phyloP scores from a whole-genome alignment of 83 land plant species.

The Isoetes engelmannii region DNA sequence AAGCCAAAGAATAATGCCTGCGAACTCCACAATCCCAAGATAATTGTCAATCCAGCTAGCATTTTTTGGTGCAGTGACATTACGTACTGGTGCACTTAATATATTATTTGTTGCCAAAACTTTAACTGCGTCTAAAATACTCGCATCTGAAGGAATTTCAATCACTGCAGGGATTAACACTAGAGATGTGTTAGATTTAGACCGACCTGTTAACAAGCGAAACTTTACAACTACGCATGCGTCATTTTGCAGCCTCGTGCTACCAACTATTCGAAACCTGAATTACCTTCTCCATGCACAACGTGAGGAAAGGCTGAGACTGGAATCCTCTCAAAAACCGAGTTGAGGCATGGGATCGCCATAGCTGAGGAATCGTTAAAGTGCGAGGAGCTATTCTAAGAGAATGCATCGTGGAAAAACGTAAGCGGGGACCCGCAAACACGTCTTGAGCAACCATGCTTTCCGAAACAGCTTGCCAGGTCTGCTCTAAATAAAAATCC shows the following conservation, averaged over 20 bases:
- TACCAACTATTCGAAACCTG: too few relatives aligned
- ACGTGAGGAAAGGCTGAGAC: slow-evolving; percentile 61
- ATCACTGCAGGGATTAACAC: slow-evolving; percentile 43
- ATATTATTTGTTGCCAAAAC: slow-evolving; percentile 48
- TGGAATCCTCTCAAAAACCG: slow-evolving; percentile 65
- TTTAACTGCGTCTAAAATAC: slow-evolving; percentile 58
- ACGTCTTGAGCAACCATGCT: too few relatives aligned
- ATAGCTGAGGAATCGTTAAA: too few relatives aligned
- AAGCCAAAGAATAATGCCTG: slow-evolving; percentile 73
- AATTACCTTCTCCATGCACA: slow-evolving; percentile 18
- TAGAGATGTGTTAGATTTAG: background rate
- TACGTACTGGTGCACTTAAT: slow-evolving; percentile 69
- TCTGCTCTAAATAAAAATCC: too few relatives aligned
- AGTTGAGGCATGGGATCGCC: too few relatives aligned
- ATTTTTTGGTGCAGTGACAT: slow-evolving; percentile 62
- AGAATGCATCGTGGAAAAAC: too few relatives aligned
- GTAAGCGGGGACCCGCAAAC: too few relatives aligned
- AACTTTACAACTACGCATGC: background rate
- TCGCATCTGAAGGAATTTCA: slow-evolving; percentile 61
- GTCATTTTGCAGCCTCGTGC: background rate
- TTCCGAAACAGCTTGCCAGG: too few relatives aligned
- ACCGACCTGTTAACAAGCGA: background rate
- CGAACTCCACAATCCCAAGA: slow-evolving; percentile 78
- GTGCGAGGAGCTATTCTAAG: too few relatives aligned
- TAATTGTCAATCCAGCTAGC: slow-evolving; percentile 85